Percentiles rank a stretch among this genome's conserved stretches.
Conservation (phyloP, 75 land plant genomes). For the Picea sitchensis region DNA sequence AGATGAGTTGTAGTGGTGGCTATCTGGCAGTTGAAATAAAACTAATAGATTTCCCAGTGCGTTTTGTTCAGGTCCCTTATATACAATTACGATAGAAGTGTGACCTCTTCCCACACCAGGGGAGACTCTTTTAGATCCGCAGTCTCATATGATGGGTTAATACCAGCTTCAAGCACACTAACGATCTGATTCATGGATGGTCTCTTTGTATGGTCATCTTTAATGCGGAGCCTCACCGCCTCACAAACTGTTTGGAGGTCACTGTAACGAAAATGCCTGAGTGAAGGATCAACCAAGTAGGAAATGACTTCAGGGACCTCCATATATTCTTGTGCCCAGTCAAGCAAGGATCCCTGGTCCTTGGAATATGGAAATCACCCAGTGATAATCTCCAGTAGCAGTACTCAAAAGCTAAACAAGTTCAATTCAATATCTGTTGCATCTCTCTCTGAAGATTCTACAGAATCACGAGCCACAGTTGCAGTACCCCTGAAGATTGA, state of each 20-base stretch:
- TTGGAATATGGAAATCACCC: slow-evolving; percentile 78
- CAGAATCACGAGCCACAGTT: slow-evolving; percentile 27
- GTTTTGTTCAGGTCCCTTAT: not conserved
- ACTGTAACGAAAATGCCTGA: slow-evolving; percentile 59
- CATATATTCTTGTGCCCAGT: slow-evolving; percentile 82
- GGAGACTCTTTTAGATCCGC: slow-evolving; percentile 59
- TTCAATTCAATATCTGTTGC: slow-evolving; percentile 70
- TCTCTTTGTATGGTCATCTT: slow-evolving; percentile 37
- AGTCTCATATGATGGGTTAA: slow-evolving; percentile 44
- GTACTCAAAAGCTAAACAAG: slow-evolving; percentile 74
- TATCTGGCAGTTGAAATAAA: too few relatives aligned
- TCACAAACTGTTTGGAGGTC: slow-evolving; percentile 66
- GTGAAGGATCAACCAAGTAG: slow-evolving; percentile 70
- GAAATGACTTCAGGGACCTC: slow-evolving; percentile 54
- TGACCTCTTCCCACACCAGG: slow-evolving; percentile 80
- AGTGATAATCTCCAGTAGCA: slow-evolving; percentile 77
- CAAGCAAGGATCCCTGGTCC: slow-evolving; percentile 64
- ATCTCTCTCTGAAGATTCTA: slow-evolving; percentile 39
- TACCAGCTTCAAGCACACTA: slow-evolving; percentile 55
- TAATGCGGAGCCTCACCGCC: slow-evolving; percentile 56
- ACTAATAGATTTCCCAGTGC: too few relatives aligned
- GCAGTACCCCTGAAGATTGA: slow-evolving; percentile 17
- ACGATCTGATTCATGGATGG: slow-evolving; percentile 59
- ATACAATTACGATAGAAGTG: slow-evolving; percentile 26
- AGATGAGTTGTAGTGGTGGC: too few relatives aligned